Evolutionary conservation across 208 protist genomes (phyloP), one percentile per base, ranked within the genome.

Genomic region (Leishmania major): DNA sequence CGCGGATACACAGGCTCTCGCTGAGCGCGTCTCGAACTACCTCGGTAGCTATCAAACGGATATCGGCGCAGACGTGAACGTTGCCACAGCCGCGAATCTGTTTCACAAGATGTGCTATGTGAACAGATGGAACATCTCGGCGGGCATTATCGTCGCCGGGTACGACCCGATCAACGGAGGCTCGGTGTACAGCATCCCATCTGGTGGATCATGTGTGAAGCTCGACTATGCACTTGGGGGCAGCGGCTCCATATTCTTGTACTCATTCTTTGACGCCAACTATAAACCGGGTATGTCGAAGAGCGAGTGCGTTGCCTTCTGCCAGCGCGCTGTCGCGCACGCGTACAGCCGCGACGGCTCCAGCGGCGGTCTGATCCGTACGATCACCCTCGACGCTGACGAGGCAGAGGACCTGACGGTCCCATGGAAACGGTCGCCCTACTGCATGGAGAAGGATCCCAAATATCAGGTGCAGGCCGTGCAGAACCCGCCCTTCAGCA

Each of bases 331-430:
- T 2, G 94, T 99, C 35, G 95, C 99, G 19, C 96, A 99, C 57
- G 99, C 99, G 37, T 99, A 99, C 96, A 96, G 93, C 64, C 94
- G 99, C 76, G 99, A 99, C 86, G 99, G 99, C 62, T 99, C 98
- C 53, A 99, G 98, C 83, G 99, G 99, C 80, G 99, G 99, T 70
- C 90, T 99, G 59, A 99, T 99, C 78, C 93, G 99, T 57, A 97
- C 96, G 22, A 98, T 97, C 81, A 84, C 91, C 22, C 95, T 99
- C 71, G 92, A 95, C 75, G 85, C 87, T 6, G 87, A 88, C 62
- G 93, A 93, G 78, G 91, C 93, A 6, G 92, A 96, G 81, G 89
- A 97, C 87, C 90, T 89, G 81, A 97, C 95, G 25, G 84, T 96
- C 47, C 93, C 95, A 53, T 97, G 95, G 95, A 96, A 88, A 13